Conservation (phyloP, 2,329 filamentous ascomycete species). For the Ophiostoma ips region DNA sequence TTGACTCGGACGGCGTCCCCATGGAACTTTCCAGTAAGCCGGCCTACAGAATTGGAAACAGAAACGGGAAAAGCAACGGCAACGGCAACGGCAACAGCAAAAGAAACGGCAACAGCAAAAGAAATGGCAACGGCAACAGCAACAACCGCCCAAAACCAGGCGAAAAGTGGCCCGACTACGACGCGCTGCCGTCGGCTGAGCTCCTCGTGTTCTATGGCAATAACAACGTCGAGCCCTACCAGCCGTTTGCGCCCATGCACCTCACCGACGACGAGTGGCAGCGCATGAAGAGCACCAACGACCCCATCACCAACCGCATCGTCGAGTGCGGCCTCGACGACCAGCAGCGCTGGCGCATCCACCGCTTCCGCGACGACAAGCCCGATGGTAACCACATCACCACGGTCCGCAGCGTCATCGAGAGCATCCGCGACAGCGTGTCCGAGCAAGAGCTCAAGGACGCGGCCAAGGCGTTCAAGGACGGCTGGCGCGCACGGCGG, state of each 20-base stretch:
- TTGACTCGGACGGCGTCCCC: too few relatives aligned
- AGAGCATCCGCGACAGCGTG: constrained; percentile 78
- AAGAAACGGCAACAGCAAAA: background rate
- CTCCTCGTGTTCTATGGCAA: constrained; percentile 57
- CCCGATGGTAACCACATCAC: constrained; percentile 75
- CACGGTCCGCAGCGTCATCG: constrained; percentile 73
- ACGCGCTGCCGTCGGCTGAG: constrained; percentile 57
- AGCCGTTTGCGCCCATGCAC: constrained; percentile 51
- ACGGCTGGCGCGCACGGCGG: constrained; percentile 59
- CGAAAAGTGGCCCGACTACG: constrained; percentile 60
- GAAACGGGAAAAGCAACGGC: background rate
- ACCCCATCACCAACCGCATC: constrained; percentile 73
- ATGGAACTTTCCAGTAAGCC: too few relatives aligned
- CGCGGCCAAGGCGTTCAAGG: constrained; percentile 56
- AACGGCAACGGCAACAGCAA: background rate
- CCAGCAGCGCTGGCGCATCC: constrained; percentile 65
- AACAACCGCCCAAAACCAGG: constrained; percentile 38
- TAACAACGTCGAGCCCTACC: constrained; percentile 36
- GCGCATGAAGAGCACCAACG: constrained; percentile 53
- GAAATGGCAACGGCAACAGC: constrained; percentile 18
- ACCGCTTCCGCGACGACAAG: constrained; percentile 89
- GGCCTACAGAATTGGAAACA: background rate
- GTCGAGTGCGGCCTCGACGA: constrained; percentile 81
- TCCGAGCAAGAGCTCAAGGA: constrained; percentile 66
- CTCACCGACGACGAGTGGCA: constrained; percentile 75